These are phyloP conservation scores for Chondrostereum purpureum DNA, from an alignment of 1,284 basidiomycete species.

Conservation along the genomic window DNA sequence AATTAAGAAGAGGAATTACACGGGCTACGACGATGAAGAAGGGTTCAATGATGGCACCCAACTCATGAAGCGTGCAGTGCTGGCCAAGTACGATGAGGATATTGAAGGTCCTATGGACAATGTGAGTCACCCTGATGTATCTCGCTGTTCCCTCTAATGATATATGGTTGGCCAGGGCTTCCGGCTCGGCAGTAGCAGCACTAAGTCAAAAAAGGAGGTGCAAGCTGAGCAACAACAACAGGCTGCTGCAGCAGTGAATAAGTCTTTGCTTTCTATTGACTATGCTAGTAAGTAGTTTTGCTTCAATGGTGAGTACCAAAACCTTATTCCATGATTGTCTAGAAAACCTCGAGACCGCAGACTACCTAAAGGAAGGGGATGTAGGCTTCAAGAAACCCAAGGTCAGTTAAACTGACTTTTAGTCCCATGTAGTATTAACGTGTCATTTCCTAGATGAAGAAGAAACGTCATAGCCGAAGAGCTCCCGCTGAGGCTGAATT, in stretches of 20 bases:
- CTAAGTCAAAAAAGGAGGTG: conserved; percentile 28
- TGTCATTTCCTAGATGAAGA: conserved; percentile 78
- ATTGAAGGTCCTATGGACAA: conserved; percentile 63
- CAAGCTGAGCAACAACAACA: conserved; percentile 47
- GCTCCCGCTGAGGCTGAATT: conserved; percentile 60
- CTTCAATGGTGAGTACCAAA: conserved; percentile 8
- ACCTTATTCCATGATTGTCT: conserved; percentile 4
- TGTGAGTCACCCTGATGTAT: conserved; percentile 33
- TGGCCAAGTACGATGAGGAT: conserved; percentile 94
- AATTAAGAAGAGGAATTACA: conserved; percentile 87
- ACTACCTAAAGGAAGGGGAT: conserved; percentile 90
- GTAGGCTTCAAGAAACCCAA: conserved; percentile 92
- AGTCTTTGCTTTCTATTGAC: conserved; percentile 81
- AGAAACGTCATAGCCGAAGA: conserved; percentile 76
- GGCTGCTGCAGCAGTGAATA: conserved; percentile 63
- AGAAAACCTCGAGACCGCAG: conserved; percentile 84
- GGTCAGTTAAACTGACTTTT: conserved; percentile 30
- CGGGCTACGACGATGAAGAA: conserved; percentile 88
- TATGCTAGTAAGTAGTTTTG: conserved; percentile 67
- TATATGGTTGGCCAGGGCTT: conserved; percentile 56
- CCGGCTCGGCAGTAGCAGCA: conserved; percentile 58
- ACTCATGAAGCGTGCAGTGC: conserved; percentile 76
- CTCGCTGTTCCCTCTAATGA: conserved; percentile 7
- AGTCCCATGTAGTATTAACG: conserved; percentile 10
- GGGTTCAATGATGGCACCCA: conserved; percentile 74